Base-by-base conservation (phyloP, 306 rosid genomes). In the Prosopis cineraria region DNA sequence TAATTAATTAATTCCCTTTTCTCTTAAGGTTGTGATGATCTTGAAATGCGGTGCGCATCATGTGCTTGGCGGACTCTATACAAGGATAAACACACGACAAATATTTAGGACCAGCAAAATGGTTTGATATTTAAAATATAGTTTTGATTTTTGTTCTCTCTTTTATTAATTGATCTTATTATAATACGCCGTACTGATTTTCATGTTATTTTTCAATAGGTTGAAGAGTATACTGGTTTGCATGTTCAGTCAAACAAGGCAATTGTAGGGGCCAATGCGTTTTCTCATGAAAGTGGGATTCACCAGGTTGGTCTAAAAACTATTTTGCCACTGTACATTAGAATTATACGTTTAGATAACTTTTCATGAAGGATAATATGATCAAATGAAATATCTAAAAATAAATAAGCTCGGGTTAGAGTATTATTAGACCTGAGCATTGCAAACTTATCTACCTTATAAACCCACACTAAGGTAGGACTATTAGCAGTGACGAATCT, bases 271-370 rank as follows among this genome's bases (percentile, higher is more conserved):
- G 91, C 94, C 70, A 94, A 94, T 87, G 98, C 98, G 69, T 94
- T 92, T 72, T 96, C 97, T 64, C 98, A 94, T 84, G 97, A 88
- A 85, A 92, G 97, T 86, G 97, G 98, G 71, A 94, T 94, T 88
- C 98, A 94, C 82, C 98, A 94, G 97, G 98, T 93, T 87, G 55
- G 87, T 71, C 4, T 22, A 67, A 68, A 68, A 80, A 13, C 75
- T 67, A 39, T 73, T 25, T 37, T 45, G 37, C 63, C 33, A 69
- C 24, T 48, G 66, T 56, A n/a, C 3, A 50, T 17, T 47, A 47
- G n/a, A n/a, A n/a, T n/a, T n/a, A n/a, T n/a, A n/a, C n/a, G n/a
- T n/a, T n/a, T n/a, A n/a, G n/a, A n/a, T n/a, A n/a, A n/a, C n/a
- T n/a, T n/a, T n/a, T n/a, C n/a, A n/a, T n/a, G n/a, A n/a, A n/a